These are phyloP conservation scores for Buxus sempervirens DNA, from an alignment of 164 flowering plant species.

Conservation along the genomic window DNA sequence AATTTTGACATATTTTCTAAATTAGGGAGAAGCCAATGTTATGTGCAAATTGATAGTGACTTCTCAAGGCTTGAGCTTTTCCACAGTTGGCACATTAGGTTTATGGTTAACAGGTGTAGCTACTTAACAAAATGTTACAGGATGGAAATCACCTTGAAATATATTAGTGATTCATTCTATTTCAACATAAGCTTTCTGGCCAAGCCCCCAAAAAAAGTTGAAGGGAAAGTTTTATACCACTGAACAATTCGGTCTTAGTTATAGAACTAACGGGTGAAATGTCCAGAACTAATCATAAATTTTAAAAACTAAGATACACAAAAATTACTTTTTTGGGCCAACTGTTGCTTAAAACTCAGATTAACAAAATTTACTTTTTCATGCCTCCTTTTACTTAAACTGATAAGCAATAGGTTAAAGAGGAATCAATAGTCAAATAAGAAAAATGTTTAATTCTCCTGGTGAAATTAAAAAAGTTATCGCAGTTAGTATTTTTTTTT, in stretches of 20 bases:
- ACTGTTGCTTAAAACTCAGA: too few relatives aligned
- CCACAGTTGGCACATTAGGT: background rate
- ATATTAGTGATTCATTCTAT: background rate
- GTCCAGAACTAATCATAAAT: background rate
- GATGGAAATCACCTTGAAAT: background rate
- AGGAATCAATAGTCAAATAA: too few relatives aligned
- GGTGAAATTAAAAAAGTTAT: too few relatives aligned
- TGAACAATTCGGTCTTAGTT: background rate
- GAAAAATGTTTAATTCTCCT: too few relatives aligned
- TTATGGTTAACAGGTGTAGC: background rate
- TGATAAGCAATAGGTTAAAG: too few relatives aligned
- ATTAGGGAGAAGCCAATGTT: background rate
- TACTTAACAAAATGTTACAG: background rate
- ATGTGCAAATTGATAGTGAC: background rate
- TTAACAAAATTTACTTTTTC: too few relatives aligned
- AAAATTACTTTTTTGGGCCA: background rate
- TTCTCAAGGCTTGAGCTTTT: background rate
- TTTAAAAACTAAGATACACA: too few relatives aligned
- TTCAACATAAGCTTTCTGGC: background rate
- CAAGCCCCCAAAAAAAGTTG: background rate
- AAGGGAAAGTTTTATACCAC: too few relatives aligned
- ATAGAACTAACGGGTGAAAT: background rate
- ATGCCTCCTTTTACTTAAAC: too few relatives aligned
- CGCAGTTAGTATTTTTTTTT: too few relatives aligned
- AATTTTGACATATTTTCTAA: background rate